A percentile compares a stretch with the other conserved stretches of the same genome.
These are phyloP conservation scores for Yarrowia porcina DNA, from an alignment of 805 yeast genomes.

Conservation along the genomic window DNA sequence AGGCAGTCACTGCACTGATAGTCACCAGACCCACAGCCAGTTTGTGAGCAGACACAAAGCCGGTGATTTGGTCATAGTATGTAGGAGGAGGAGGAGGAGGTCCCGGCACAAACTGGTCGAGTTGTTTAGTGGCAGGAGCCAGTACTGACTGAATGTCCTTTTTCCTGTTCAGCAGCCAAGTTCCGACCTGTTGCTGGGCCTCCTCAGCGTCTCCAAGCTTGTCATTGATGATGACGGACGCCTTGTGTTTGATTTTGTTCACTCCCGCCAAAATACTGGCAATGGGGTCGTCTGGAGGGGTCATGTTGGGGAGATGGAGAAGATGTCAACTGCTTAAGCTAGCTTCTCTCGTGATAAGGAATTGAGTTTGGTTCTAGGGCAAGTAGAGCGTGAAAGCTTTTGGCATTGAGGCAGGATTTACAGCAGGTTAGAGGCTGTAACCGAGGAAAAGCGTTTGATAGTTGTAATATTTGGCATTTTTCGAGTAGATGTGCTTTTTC, in stretches of 20 bases:
- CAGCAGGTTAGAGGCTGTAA: background rate
- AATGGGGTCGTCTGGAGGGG: conserved; percentile 25
- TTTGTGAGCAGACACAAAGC: conserved; percentile 35
- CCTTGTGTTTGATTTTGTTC: conserved; percentile 20
- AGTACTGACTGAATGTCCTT: conserved; percentile 7
- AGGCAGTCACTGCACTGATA: conserved; percentile 31
- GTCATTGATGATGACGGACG: conserved; percentile 8
- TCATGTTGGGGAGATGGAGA: background rate
- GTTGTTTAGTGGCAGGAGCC: background rate
- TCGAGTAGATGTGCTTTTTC: background rate
- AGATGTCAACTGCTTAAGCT: background rate
- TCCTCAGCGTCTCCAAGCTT: conserved; percentile 12
- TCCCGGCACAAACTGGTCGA: conserved; percentile 16
- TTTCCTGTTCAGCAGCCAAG: conserved; percentile 16
- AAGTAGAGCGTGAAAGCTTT: background rate
- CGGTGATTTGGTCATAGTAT: conserved; percentile 27
- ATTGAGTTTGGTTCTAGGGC: background rate
- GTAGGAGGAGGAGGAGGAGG: conserved; percentile 36
- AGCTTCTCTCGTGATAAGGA: conserved; percentile 20
- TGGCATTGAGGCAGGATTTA: background rate
- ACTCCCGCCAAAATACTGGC: conserved; percentile 22
- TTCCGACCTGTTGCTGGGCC: conserved; percentile 13
- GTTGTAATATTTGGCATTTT: background rate
- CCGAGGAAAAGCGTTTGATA: background rate
- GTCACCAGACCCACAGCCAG: conserved; percentile 29